Conservation (phyloP, 2,329 filamentous ascomycete genomes). For the Calonectria pseudoturangicola region DNA sequence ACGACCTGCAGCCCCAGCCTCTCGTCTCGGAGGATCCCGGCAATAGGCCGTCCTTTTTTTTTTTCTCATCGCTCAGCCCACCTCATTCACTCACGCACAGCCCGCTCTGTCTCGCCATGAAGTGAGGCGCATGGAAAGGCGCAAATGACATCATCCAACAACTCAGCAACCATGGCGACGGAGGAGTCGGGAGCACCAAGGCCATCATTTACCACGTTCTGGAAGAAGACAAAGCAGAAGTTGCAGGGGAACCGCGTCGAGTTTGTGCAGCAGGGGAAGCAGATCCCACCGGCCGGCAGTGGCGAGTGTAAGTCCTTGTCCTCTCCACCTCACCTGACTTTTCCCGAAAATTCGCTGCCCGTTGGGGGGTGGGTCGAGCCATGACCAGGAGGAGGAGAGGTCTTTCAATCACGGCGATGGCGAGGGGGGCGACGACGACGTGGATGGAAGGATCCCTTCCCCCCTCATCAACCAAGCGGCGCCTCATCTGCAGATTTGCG, state of each 20-base stretch:
- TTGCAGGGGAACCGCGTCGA: conserved; percentile 48
- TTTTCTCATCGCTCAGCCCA: conserved; percentile 17
- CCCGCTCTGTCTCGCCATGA: conserved; percentile 14
- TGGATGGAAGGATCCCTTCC: neutral
- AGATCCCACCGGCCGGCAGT: conserved; percentile 31
- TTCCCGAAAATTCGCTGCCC: conserved; percentile 16
- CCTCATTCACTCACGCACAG: conserved; percentile 3
- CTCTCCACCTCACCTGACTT: conserved; percentile 28
- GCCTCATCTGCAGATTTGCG: neutral
- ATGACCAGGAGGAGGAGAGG: conserved; percentile 7
- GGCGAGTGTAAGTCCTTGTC: conserved; percentile 53
- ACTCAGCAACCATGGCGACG: conserved; percentile 42
- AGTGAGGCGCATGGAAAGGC: conserved; percentile 21
- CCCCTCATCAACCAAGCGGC: neutral
- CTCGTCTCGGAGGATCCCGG: conserved; percentile 14
- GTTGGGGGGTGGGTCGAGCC: conserved; percentile 10
- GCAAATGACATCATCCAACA: conserved; percentile 35
- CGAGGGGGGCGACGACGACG: neutral
- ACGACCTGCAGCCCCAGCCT: neutral
- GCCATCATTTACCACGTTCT: conserved; percentile 69
- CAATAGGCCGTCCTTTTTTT: conserved; percentile 23
- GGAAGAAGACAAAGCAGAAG: conserved; percentile 66
- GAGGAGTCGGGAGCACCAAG: conserved; percentile 50
- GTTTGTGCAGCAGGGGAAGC: conserved; percentile 41
- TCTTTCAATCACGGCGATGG: neutral